These are phyloP conservation scores for Exophiala aquamarina DNA, from an alignment of 2,329 filamentous ascomycete species.

Conservation along the genomic window DNA sequence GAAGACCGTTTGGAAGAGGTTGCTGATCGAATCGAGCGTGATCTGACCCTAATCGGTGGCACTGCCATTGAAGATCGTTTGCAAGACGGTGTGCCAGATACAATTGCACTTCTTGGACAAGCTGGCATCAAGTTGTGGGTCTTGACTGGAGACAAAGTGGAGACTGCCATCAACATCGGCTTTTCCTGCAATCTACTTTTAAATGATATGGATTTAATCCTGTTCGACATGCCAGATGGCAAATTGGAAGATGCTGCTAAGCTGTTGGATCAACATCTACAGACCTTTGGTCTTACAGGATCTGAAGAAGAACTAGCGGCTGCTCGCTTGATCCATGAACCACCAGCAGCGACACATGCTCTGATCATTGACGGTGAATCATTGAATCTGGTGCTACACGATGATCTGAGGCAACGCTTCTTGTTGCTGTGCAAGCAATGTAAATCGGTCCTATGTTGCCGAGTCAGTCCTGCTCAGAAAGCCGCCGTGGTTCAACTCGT, in stretches of 20 bases:
- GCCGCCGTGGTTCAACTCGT: slow-evolving; percentile 96
- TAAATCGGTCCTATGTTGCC: slow-evolving; percentile 92
- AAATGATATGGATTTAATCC: slow-evolving; percentile 96
- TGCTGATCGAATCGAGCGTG: slow-evolving; percentile 85
- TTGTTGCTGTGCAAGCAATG: slow-evolving; percentile 94
- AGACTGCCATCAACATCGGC: slow-evolving; percentile 99
- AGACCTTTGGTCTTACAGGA: slow-evolving; percentile 74
- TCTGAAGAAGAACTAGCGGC: slow-evolving; percentile 78
- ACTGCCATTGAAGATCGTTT: slow-evolving; percentile 97
- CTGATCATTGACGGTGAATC: slow-evolving; percentile 95
- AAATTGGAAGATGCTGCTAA: slow-evolving; percentile 62
- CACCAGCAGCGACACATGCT: slow-evolving; percentile 84
- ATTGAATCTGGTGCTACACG: slow-evolving; percentile 80
- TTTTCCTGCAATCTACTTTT: slow-evolving; percentile 97
- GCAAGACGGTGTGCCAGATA: slow-evolving; percentile 95
- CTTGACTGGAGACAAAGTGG: slow-evolving; percentile 95
- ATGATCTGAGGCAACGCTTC: slow-evolving; percentile 85
- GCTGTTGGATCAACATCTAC: slow-evolving; percentile 72
- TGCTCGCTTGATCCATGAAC: slow-evolving; percentile 79
- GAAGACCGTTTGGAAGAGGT: slow-evolving; percentile 92
- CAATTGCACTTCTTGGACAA: slow-evolving; percentile 83
- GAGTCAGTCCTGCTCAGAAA: slow-evolving; percentile 95
- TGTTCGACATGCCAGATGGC: slow-evolving; percentile 81
- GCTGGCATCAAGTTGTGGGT: slow-evolving; percentile 99
- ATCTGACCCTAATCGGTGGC: slow-evolving; percentile 83